Evolutionary conservation across 352 stramenopile species (phyloP).

Genomic region (Pythium oligandrum): DNA sequence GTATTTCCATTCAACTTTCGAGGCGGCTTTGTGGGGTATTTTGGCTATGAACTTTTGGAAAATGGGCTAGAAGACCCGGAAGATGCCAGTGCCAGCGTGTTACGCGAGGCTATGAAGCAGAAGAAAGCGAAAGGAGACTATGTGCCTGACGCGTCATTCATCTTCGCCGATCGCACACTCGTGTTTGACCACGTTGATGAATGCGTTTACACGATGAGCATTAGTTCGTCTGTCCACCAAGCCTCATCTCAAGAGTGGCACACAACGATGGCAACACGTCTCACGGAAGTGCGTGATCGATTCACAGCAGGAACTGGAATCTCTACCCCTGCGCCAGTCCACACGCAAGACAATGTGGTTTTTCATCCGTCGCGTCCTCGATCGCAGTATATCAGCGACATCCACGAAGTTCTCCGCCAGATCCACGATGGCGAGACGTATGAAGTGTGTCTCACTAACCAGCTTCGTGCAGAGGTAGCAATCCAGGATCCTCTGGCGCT

Average conservation of each 20-base stretch:
- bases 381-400: conserved; percentile 82
- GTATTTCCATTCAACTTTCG: conserved; percentile 72
- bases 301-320: conserved; percentile 4
- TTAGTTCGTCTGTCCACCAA: conserved; percentile 28
- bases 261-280: conserved; percentile 7
- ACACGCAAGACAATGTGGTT: conserved; percentile 22
- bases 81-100: conserved; percentile 19
- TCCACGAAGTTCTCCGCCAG: conserved; percentile 83
- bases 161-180: conserved; percentile 87
- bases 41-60: conserved; percentile 81
- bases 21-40: conserved; percentile 84
- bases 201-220: conserved; percentile 72
- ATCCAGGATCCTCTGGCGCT: conserved; percentile 61
- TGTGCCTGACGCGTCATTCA: conserved; percentile 86
- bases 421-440: conserved; percentile 94
- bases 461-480: conserved; percentile 60
- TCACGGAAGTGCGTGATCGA: conserved; percentile 14
- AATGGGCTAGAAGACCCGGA: conserved; percentile 16
- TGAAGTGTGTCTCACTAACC: conserved; percentile 95
- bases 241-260: conserved; percentile 19
- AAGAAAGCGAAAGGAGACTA: conserved; percentile 18
- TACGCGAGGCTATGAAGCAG: conserved; percentile 24
- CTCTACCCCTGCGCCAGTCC: not conserved
- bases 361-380: conserved; percentile 60
- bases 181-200: conserved; percentile 84